phyloP scores from a whole-genome alignment of 768 basidiomycete genomes.

The Suillus spraguei region DNA sequence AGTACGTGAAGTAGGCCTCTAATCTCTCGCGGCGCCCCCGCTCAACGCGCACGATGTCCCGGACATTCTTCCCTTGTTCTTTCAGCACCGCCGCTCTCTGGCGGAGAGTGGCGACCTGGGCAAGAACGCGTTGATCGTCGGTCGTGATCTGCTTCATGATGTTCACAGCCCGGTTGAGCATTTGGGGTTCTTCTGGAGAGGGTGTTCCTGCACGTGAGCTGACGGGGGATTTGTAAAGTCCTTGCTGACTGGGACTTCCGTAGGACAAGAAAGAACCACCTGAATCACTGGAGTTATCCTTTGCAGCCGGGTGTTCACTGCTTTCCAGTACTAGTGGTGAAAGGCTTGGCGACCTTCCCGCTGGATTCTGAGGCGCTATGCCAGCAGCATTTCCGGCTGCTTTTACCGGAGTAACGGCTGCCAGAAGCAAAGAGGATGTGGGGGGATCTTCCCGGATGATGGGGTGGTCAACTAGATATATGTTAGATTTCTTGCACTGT shows the following conservation, averaged over 20 bases:
- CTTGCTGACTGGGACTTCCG: slow-evolving; percentile 6
- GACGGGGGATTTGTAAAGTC: slow-evolving; percentile 20
- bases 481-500: slow-evolving; percentile 2
- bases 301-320: too few species aligned
- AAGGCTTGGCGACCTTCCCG: background rate
- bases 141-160: slow-evolving; percentile 30
- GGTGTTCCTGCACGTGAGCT: slow-evolving; percentile 29
- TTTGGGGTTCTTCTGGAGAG: slow-evolving; percentile 15
- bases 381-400: background rate
- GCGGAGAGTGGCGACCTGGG: slow-evolving; percentile 13
- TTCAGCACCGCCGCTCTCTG: slow-evolving; percentile 22
- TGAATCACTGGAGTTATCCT: slow-evolving; percentile 19
- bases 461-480: background rate
- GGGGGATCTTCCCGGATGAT: background rate
- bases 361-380: too few species aligned
- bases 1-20: slow-evolving; percentile 30
- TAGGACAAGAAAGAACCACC: slow-evolving; percentile 29
- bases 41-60: slow-evolving; percentile 26
- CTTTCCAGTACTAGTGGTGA: background rate
- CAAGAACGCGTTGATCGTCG: slow-evolving; percentile 21
- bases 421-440: background rate
- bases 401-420: background rate
- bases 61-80: slow-evolving; percentile 24
- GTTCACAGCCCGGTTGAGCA: slow-evolving; percentile 25
- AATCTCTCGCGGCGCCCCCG: slow-evolving; percentile 28